phyloP scores from a whole-genome alignment of 176 grass and related monocot genomes.

The bread wheat (Triticum aestivum) region IWGSC_CS_RefSeq_v2.1 NC_057804.1:53993835-53994334 shows the following conservation, averaged over 20 bases:
- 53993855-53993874: background rate
- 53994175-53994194: background rate
- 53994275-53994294: slow-evolving; percentile 79
- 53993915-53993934: background rate
- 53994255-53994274: slow-evolving; percentile 39
- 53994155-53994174: background rate
- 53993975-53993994: background rate
- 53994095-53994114: background rate
- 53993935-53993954: background rate
- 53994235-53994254: slow-evolving; percentile 3
- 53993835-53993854: background rate
- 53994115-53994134: background rate
- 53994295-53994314: slow-evolving; percentile 80
- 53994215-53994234: background rate
- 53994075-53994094: background rate
- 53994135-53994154: background rate
- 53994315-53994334: slow-evolving; percentile 67
- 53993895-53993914: background rate
- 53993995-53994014: background rate
- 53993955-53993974: background rate
- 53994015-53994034: background rate
- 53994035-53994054: background rate
- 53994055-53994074: background rate
- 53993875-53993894: background rate
- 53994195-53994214: background rate